Evolutionary conservation across 1,139 yeast species (phyloP), one percentile per base, ranked within the genome.

Genomic region (Schwanniomyces etchellsii): DNA sequence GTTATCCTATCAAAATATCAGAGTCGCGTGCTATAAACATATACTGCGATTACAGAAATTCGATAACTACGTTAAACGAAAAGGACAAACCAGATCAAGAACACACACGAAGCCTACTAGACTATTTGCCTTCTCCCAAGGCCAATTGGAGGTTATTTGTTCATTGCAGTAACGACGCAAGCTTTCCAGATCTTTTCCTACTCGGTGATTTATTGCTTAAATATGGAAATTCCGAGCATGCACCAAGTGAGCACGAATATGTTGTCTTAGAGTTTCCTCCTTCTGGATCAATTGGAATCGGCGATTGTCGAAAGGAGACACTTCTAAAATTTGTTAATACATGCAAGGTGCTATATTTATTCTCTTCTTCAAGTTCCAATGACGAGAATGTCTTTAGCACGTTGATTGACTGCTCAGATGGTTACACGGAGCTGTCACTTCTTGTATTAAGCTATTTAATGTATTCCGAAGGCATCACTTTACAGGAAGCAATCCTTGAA

Each of bases 391-490:
- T 40, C 20, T 31, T 33, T 18, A 35, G 70, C 4, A 50, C 69
- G 2, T 53, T 89, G 38, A 63, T 88, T 11, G 81, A 80, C 50
- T 88, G 96, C 49, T 74, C 84, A 3, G 96, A 89, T 57, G 97
- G 97, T 0, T 89, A 88, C 54, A 86, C 96, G 0, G 96, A 89
- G 50, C 82, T 89, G 37, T 79, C 95, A 4, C 64, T 89, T 17
- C 57, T 89, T 28, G 74, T 78, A 1, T 60, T 86, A 27, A 75
- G 88, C 38, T 88, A 74, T 48, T 44, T 83, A 34, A 81, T 89
- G 39, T 89, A 81, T 52, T 56, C 81, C 3, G 64, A 76, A 26
- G 74, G 81, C 31, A 48, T 73, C 20, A 57, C 77, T 1, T 42
- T 73, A n/a, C 72, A 66, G 30, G 68, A 66, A 16, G 78, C 79